Base-by-base conservation (phyloP, 2,329 filamentous ascomycete genomes). In the Chaetomium sp. region DNA sequence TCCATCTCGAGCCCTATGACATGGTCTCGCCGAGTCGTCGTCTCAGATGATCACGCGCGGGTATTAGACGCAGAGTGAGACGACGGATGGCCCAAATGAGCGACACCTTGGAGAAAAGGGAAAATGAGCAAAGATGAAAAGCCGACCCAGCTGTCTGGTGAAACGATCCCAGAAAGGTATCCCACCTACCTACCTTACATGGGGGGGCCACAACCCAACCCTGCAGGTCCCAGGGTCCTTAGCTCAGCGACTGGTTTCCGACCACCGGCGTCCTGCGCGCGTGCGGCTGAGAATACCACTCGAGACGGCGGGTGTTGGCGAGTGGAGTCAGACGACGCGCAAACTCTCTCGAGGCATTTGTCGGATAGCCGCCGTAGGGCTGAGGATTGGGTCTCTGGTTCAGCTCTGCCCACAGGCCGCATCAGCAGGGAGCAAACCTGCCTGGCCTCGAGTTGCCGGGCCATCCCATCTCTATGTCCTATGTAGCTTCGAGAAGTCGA, bases 1-100 rank as follows among this genome's bases (percentile, higher is more conserved):
- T 70, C 67, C 71, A 72, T 72, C 13, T 65, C 51, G 42, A 53
- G 25, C 33, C 27, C 38, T 69, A 66, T 63, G 50, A 35, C 58
- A 68, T 64, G 49, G 56, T 63, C n/a, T n/a, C 19, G 6, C 23
- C 12, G 45, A 13, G 29, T 7, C 25, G 13, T 29, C n/a, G n/a
- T 10, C n/a, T 47, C 9, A 63, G 33, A 35, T 13, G n/a, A 51
- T 29, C 33, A 38, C 12, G 13, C n/a, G 58, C 27, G 50, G 35
- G 35, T 29, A 27, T 4, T n/a, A 58, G 33, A 47, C 27, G 49
- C 35, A 38, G 42, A 45, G 53, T 31, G 45, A 49, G 62, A 57
- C 42, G 35, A 53, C 35, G 27, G 45, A 42, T 42, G 38, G 54
- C 53, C 42, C 23, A 13, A 57, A 50, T 23, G 60, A 57, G 60